These are phyloP conservation scores for Ceratocystis albifundus DNA, from an alignment of 2,329 filamentous ascomycete species.

Conservation along the genomic window DNA sequence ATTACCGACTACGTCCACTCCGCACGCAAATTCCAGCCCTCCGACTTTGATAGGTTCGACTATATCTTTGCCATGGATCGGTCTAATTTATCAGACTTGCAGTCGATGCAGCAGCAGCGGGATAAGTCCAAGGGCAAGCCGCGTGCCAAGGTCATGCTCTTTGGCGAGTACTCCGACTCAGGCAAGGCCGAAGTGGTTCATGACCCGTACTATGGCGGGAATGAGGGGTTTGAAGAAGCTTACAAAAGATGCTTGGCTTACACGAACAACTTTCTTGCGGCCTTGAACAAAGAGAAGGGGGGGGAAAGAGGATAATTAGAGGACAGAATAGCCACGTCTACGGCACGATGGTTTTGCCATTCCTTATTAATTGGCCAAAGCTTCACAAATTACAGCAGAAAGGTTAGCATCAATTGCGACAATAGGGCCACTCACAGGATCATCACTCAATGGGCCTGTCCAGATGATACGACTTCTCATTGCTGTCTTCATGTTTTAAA, in stretches of 20 bases:
- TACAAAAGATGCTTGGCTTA: slow-evolving; percentile 75
- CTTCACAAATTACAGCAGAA: no score
- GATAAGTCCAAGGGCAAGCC: slow-evolving; percentile 37
- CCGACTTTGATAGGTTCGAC: slow-evolving; percentile 77
- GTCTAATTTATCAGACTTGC: slow-evolving; percentile 62
- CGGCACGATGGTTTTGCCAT: no score
- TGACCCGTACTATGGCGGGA: slow-evolving; percentile 89
- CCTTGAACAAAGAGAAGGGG: slow-evolving; percentile 33
- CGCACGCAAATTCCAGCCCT: slow-evolving; percentile 48
- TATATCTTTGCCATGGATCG: slow-evolving; percentile 94
- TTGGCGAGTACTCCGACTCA: slow-evolving; percentile 67
- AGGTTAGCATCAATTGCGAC: no score
- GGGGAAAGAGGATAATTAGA: slow-evolving; percentile 15
- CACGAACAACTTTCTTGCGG: slow-evolving; percentile 60
- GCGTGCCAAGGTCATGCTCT: slow-evolving; percentile 58
- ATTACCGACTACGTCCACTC: slow-evolving; percentile 67
- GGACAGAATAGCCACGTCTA: not conserved
- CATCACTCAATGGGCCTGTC: no score
- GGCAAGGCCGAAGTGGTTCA: slow-evolving; percentile 58
- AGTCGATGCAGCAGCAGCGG: slow-evolving; percentile 47
- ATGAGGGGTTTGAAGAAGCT: slow-evolving; percentile 69
- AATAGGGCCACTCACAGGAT: no score
- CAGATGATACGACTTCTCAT: no score
- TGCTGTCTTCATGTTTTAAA: no score
- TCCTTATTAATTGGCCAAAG: no score